Percentiles rank a stretch among this genome's conserved stretches.
phyloP scores from a whole-genome alignment of 1,284 basidiomycete genomes.

The Flammula alnicola region DNA sequence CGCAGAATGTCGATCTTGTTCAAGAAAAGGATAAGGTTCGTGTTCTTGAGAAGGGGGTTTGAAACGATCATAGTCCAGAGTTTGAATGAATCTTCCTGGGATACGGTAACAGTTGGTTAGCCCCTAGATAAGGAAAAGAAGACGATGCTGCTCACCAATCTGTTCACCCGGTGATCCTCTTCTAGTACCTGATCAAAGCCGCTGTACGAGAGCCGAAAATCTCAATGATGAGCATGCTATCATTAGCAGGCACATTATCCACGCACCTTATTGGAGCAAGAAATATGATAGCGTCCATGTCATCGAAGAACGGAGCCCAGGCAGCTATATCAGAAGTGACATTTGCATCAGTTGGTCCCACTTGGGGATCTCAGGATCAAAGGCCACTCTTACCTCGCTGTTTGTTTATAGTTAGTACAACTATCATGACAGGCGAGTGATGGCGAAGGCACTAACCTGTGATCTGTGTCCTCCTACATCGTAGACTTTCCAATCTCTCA shows the following conservation, averaged over 20 bases:
- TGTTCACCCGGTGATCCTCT: constrained; percentile 68
- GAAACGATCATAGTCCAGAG: constrained; percentile 66
- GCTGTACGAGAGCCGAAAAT: constrained; percentile 29
- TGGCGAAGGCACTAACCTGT: constrained; percentile 42
- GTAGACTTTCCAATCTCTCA: constrained; percentile 46
- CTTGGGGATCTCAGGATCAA: constrained; percentile 17
- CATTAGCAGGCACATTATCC: constrained; percentile 3
- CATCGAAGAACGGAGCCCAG: constrained; percentile 76
- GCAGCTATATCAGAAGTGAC: constrained; percentile 49
- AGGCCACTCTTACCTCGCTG: constrained; percentile 36
- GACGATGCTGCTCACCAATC: constrained; percentile 46
- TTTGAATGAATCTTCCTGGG: constrained; percentile 64
- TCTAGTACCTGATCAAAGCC: constrained; percentile 76
- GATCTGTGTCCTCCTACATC: constrained; percentile 66
- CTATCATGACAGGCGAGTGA: neutral
- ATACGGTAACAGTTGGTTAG: constrained; percentile 1
- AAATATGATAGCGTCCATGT: constrained; percentile 71
- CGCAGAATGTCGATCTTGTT: constrained; percentile 71
- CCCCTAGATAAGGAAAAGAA: neutral
- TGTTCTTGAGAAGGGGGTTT: constrained; percentile 59
- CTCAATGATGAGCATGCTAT: constrained; percentile 5
- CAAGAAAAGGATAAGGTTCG: constrained; percentile 68
- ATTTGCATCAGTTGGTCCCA: too few species aligned
- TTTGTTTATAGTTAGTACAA: constrained; percentile 11
- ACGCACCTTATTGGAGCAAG: constrained; percentile 64